Evolutionary conservation across 352 stramenopile genomes (phyloP), one percentile per base, ranked within the genome.

Genomic region (Saprolegnia parasitica): DNA sequence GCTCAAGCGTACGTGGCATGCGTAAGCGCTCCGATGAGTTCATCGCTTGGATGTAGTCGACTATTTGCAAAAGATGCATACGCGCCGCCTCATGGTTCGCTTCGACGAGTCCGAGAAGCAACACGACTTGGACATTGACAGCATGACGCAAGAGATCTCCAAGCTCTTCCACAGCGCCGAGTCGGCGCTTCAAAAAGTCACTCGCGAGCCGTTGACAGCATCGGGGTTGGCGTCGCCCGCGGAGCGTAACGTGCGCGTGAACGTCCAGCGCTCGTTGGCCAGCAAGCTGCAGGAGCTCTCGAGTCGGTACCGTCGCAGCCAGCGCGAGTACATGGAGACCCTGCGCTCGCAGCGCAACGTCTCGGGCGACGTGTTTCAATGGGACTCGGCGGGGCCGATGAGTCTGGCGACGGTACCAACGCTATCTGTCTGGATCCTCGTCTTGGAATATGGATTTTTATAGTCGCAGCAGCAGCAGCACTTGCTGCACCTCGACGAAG

Each of bases 11-110:
- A 77, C 70, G 78, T 56, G 23, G 4, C 65, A 35, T 10, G 42
- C 42, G n/a, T n/a, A n/a, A n/a, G n/a, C n/a, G 65, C 42, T 24
- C 15, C 56, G 11, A 45, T 60, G 56, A 6, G 11, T 5, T 57
- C 50, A 15, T 42, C 42, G 13, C 23, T 18, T 55, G 11, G 16
- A 49, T 23, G 9, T 39, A 93, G 86, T 93, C 64, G 84, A 92
- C 26, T 93, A 92, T 54, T 76, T 93, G 37, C 82, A 92, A 68
- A 73, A 91, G 52, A 65, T 93, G 24, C 86, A 93, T 71, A 91
- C 83, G 47, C 67, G 84, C 49, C 73, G 86, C 11, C 77, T 93
- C 9, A 92, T 93, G 86, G 89, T 93, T 62, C 81, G 86, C 18
- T 93, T 93, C 49, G 80, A 92, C 54, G 75, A 88, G 46, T 76